Base-by-base conservation (phyloP, 495 filamentous ascomycete genomes). In the Pyrenopolyporus hunteri region DNA sequence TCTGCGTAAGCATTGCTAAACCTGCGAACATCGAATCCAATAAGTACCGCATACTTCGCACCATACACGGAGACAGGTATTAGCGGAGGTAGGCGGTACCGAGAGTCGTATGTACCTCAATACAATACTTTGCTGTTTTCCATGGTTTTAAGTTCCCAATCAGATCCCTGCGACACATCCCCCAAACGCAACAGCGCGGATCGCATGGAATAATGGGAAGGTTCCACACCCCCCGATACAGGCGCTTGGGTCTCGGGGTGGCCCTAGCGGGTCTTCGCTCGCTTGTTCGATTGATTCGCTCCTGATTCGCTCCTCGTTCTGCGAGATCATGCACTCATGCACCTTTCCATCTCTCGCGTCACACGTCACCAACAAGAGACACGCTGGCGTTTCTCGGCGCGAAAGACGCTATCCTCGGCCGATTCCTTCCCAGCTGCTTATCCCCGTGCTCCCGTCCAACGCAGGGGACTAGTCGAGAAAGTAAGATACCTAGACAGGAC, bases 101-200 rank as follows among this genome's bases (percentile, higher is more conserved):
- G n/a, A n/a, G n/a, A n/a, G n/a, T n/a, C n/a, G n/a, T n/a, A n/a
- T n/a, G n/a, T n/a, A n/a, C n/a, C n/a, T n/a, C n/a, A n/a, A n/a
- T n/a, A n/a, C n/a, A n/a, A n/a, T n/a, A n/a, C n/a, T n/a, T n/a
- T n/a, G n/a, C n/a, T n/a, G n/a, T n/a, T n/a, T n/a, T n/a, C n/a
- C n/a, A n/a, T n/a, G n/a, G 26, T 45, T 29, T 22, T 25, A 14
- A 28, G 11, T 16, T 45, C 14, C 42, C 42, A 25, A 25, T 26
- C 20, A 28, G 42, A 65, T 66, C 63, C 63, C 63, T 66, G 63
- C 63, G 23, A 57, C 63, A 59, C 63, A 66, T 66, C 63, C 63
- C 57, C 63, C 63, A 57, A 63, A 64, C 45, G 53, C 40, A 48
- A 17, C 43, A 58, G 47, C 46, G 63, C 51, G 58, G 63, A 60